These are phyloP conservation scores for Nyssa sinensis DNA, from an alignment of 148 eudicot genomes.

Conservation along the genomic window DNA sequence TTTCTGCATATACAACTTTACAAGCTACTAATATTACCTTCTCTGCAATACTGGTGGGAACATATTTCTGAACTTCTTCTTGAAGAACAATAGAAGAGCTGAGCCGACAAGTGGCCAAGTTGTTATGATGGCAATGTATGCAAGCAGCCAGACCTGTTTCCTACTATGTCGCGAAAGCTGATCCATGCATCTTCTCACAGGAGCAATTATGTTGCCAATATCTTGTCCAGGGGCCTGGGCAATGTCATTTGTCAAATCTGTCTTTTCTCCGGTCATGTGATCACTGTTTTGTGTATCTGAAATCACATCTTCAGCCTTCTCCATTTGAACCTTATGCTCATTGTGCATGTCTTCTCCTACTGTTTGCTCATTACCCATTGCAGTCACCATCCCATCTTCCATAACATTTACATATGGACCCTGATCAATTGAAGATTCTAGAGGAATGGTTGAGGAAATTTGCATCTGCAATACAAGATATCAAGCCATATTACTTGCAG, in stretches of 20 bases:
- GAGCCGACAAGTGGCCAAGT: conserved; percentile 76
- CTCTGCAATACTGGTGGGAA: conserved; percentile 26
- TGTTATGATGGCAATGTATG: conserved; percentile 63
- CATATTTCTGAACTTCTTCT: conserved; percentile 38
- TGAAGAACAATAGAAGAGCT: conserved; percentile 50
- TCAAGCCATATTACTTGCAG: conserved; percentile 1
- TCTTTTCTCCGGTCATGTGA: conserved; percentile 8
- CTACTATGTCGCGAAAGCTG: conserved; percentile 60
- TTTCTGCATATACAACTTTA: background rate
- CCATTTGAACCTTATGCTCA: conserved; percentile 17
- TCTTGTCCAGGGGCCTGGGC: conserved; percentile 27
- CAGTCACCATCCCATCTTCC: conserved; percentile 61
- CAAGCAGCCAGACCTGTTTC: conserved; percentile 76
- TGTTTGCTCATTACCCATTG: conserved; percentile 37
- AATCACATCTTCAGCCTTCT: conserved; percentile 19
- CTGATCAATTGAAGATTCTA: conserved; percentile 60
- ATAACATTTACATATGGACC: conserved; percentile 62
- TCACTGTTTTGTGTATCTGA: conserved; percentile 10
- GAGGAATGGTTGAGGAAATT: conserved; percentile 25
- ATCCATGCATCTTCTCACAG: conserved; percentile 47
- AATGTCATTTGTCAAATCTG: conserved; percentile 12
- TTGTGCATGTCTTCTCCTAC: conserved; percentile 10
- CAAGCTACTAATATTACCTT: conserved; percentile 22
- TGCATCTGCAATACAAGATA: conserved; percentile 30
- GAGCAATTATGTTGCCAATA: conserved; percentile 16